These are phyloP conservation scores for Lentithecium fluviatile DNA, from an alignment of 495 filamentous ascomycete species.

Conservation along the genomic window DNA sequence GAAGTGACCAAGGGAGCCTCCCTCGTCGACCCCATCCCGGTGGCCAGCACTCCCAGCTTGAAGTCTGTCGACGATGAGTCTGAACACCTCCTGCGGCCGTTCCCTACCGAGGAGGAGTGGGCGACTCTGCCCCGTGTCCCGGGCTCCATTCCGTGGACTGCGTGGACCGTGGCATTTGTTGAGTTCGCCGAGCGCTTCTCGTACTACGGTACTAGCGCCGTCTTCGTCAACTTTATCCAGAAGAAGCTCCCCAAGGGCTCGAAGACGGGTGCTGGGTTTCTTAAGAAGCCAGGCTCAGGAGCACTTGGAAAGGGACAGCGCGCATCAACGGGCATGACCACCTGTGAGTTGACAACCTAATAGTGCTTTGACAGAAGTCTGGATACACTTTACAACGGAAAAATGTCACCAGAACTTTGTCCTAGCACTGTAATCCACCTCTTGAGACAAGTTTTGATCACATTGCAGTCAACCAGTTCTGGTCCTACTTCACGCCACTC, in stretches of 20 bases:
- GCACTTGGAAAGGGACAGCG: constrained; percentile 67
- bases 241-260: constrained; percentile 53
- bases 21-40: background rate
- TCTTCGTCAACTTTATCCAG: constrained; percentile 67
- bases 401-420: background rate
- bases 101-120: constrained; percentile 62
- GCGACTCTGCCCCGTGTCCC: constrained; percentile 62
- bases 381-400: no score
- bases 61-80: no score
- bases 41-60: no score
- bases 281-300: constrained; percentile 45
- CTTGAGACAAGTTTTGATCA: no score
- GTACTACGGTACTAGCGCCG: constrained; percentile 67
- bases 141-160: constrained; percentile 59
- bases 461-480: constrained; percentile 69
- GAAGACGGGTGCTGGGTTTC: constrained; percentile 59
- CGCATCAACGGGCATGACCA: constrained; percentile 63
- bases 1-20: constrained; percentile 5
- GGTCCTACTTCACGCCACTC: constrained; percentile 70
- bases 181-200: constrained; percentile 76
- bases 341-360: constrained; percentile 38
- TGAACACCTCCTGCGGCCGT: background rate
- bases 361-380: no score
- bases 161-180: constrained; percentile 68
- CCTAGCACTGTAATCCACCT: no score